Base-by-base conservation (phyloP, 2,329 filamentous ascomycete species). In the Diaporthe vexans region DNA sequence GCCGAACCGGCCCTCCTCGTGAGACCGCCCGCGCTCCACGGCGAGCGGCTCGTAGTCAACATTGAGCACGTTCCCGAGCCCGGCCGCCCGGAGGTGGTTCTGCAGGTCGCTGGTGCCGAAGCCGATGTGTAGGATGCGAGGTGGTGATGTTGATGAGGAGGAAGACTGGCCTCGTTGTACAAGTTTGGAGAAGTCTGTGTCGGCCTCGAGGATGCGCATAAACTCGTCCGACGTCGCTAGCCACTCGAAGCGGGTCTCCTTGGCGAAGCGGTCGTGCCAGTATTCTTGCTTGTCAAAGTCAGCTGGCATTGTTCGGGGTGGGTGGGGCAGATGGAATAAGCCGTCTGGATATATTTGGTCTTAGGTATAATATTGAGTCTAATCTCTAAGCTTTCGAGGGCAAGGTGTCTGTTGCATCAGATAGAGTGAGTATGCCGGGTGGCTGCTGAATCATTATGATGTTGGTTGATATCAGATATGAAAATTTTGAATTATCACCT, bases 31-130 rank as follows among this genome's bases (percentile, higher is more conserved):
- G 37, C 85, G 83, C 29, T 85, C 81, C 11, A 85, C 79, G 8
- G 87, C 87, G 9, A 87, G 80, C 6, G 86, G 86, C 77, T 88
- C 87, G 76, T 86, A 89, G 79, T 88, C 87, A 74, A 87, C 78
- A 74, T 88, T 89, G 9, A 85, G 86, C 24, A 89, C 80, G 76
- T 85, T 77, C 3, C 70, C n/a, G 75, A 86, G 86, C 1, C 86
- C 86, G 11, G 79, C 79, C 6, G 75, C 74, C 7, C 87, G 86
- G n/a, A 88, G 80, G 75, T 85, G 83, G 76, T 84, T 86, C 33
- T 88, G 86, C 40, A 89, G 78, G 75, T 88, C 86, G 79, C 86
- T 88, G 9, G 86, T 89, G 17, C 87, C 87, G 58, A 82, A 85
- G 72, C 87, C 87, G 2, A 89, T 76, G 57, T 89, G 85, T 8